Evolutionary conservation across 228 moss, liverwort and hornwort species (phyloP).

Genomic region (Sphagnum fallax): DNA sequence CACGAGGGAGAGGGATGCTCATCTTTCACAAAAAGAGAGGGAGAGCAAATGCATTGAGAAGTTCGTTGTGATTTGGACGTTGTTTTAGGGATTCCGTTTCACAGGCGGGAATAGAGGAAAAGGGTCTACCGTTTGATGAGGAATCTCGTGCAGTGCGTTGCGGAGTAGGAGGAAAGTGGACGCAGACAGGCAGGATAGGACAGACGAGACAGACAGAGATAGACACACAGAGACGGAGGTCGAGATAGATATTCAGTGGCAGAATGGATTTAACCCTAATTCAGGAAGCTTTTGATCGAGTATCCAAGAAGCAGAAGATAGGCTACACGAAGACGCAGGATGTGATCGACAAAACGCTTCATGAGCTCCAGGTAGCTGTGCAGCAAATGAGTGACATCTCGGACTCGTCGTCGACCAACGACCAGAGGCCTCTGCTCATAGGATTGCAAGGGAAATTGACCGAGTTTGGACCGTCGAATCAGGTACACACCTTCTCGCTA

Average conservation of each 20-base stretch:
- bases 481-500: conserved; percentile 8
- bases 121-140: too few species aligned
- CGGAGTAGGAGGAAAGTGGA: too few species aligned
- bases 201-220: too few species aligned
- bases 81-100: too few species aligned
- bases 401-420: conserved; percentile 40
- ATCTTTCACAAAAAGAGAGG: too few species aligned
- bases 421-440: conserved; percentile 44
- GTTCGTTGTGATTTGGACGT: too few species aligned
- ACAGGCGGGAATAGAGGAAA: too few species aligned
- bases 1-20: too few species aligned
- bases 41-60: too few species aligned
- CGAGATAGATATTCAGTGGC: not conserved
- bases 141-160: too few species aligned
- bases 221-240: too few species aligned
- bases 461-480: conserved; percentile 66
- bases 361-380: conserved; percentile 72
- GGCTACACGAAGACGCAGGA: conserved; percentile 84
- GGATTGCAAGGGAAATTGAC: conserved; percentile 70
- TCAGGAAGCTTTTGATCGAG: conserved; percentile 94
- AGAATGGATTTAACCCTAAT: conserved; percentile 80
- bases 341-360: conserved; percentile 74
- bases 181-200: too few species aligned
- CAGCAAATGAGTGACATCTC: conserved; percentile 46
- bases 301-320: conserved; percentile 92